phyloP scores from a whole-genome alignment of 148 eudicot species.

The Talinum fruticosum region DNA sequence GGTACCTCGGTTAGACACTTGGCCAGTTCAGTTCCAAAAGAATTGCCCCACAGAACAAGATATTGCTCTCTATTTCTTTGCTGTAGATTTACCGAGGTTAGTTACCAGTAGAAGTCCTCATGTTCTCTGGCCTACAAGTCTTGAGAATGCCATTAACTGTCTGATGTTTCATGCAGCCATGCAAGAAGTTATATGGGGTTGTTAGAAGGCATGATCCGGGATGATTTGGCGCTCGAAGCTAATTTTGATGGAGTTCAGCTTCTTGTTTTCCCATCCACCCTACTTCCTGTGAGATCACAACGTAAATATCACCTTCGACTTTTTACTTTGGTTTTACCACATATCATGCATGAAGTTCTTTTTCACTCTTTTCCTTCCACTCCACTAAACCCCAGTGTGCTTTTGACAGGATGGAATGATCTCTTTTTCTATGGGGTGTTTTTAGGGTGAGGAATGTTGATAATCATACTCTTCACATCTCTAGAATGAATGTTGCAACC shows the following conservation, averaged over 20 bases:
- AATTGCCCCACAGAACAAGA: conserved; percentile 56
- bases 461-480: not conserved
- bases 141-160: conserved; percentile 10
- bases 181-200: conserved; percentile 29
- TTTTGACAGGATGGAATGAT: conserved; percentile 49
- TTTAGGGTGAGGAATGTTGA: conserved; percentile 32
- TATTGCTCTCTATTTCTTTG: conserved; percentile 53
- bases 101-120: not conserved
- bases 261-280: conserved; percentile 41
- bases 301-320: conserved; percentile 27
- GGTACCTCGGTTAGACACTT: conserved; percentile 53
- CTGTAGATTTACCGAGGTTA: conserved; percentile 48
- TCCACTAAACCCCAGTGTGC: not conserved
- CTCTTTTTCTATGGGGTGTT: conserved; percentile 50
- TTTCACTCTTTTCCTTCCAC: not conserved
- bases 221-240: conserved; percentile 46
- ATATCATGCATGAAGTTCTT: no score
- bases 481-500: conserved; percentile 14
- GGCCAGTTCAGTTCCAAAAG: conserved; percentile 72
- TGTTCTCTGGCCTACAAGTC: not conserved
- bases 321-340: not conserved
- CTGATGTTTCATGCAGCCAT: conserved; percentile 33
- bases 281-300: conserved; percentile 45
- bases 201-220: conserved; percentile 34
- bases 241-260: conserved; percentile 37